phyloP scores from a whole-genome alignment of 192 early-diverging fungal species.

The Jimgerdemannia lactiflua region DNA sequence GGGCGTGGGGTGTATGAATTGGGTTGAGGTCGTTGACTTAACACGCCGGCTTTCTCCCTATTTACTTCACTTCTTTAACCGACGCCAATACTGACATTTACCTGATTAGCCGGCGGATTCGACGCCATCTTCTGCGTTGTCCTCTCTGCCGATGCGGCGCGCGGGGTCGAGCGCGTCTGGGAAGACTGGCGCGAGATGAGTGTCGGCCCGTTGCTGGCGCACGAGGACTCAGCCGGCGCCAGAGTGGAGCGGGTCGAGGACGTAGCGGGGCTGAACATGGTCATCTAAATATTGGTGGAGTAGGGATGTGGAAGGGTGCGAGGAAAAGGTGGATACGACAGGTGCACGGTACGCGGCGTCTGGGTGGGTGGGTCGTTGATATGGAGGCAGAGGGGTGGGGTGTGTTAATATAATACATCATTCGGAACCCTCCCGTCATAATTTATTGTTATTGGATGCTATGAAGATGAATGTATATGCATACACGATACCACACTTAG shows the following conservation, averaged over 20 bases:
- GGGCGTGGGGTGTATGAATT: too few species aligned
- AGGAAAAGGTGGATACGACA: too few species aligned
- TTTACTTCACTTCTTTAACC: neutral
- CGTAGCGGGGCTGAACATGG: conserved; percentile 10
- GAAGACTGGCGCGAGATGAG: conserved; percentile 69
- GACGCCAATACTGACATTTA: neutral
- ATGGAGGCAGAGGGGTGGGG: too few species aligned
- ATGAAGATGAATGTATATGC: too few species aligned
- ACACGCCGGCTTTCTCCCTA: neutral
- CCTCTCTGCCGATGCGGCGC: conserved; percentile 46
- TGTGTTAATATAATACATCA: too few species aligned
- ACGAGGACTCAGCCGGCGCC: conserved; percentile 58
- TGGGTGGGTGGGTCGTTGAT: too few species aligned
- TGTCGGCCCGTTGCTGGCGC: conserved; percentile 79
- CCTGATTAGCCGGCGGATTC: conserved; percentile 80
- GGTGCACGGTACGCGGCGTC: too few species aligned
- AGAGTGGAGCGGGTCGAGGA: conserved; percentile 29
- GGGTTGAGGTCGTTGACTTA: too few species aligned
- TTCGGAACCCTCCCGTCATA: too few species aligned
- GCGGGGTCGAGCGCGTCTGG: conserved; percentile 60
- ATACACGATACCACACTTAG: too few species aligned
- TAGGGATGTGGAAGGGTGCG: too few species aligned
- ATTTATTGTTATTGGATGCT: too few species aligned
- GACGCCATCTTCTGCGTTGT: conserved; percentile 96
- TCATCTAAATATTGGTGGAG: neutral